These are phyloP conservation scores for Diplotaxis tenuifolia DNA, from an alignment of 345 rosid genomes.

Conservation along the genomic window DNA sequence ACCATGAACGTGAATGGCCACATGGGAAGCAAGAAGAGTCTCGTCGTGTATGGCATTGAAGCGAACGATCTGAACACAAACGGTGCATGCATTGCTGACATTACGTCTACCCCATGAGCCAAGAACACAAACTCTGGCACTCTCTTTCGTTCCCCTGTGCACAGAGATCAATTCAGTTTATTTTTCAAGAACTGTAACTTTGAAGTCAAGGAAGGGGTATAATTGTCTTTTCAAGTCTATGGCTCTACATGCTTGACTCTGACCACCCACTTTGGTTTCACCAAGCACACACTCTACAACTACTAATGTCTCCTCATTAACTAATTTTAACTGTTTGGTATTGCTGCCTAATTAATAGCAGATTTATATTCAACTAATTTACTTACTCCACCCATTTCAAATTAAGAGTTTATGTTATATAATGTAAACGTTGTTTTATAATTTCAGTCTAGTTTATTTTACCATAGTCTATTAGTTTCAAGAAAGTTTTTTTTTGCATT, in stretches of 20 bases:
- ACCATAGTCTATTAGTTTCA: no score
- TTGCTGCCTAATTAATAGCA: not conserved
- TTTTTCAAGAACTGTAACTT: not conserved
- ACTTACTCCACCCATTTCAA: no score
- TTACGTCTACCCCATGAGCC: conserved; percentile 82
- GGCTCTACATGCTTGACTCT: not conserved
- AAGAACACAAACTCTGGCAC: conserved; percentile 95
- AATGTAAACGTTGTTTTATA: no score
- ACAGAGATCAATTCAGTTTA: not conserved
- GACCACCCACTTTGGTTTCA: conserved; percentile 1
- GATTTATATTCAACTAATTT: not conserved
- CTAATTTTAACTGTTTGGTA: conserved; percentile 12
- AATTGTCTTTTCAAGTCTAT: conserved; percentile 2
- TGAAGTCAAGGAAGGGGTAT: not conserved
- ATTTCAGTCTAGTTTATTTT: no score
- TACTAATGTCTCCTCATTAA: conserved; percentile 7
- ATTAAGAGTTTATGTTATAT: no score
- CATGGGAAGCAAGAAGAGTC: conserved; percentile 45
- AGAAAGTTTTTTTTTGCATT: no score
- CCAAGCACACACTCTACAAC: not conserved
- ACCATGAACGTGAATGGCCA: conserved; percentile 50
- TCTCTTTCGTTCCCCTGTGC: conserved; percentile 47
- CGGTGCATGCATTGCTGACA: conserved; percentile 65
- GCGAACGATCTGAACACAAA: conserved; percentile 58
- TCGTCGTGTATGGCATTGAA: conserved; percentile 52